Evolutionary conservation across 495 filamentous ascomycete genomes (phyloP), one percentile per base, ranked within the genome.

Genomic region (Xylaria bambusicola): DNA sequence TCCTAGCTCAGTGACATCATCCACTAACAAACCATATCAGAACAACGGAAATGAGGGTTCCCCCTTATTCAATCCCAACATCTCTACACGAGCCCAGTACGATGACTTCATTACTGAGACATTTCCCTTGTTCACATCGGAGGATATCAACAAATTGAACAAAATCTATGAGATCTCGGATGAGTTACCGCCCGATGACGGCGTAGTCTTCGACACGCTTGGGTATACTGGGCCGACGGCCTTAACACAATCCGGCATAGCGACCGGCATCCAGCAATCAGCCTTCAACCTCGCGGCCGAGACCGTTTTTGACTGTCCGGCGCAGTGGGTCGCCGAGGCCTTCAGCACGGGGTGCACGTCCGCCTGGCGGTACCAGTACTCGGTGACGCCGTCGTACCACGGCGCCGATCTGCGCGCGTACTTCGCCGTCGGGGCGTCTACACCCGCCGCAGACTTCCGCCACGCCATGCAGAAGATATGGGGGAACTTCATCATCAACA

Each of bases 311-410:
- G 73, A 76, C 61, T 89, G 85, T 61, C 83, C 85, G 0, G 75
- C 82, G 0, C 82, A 86, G 66, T 89, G 84, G 85, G 73, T 88
- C 35, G 84, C 82, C 8, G 77, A 82, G 27, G 84, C 83, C 15
- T 88, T 83, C 65, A 67, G 72, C 26, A 54, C 61, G 3, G 29
- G 53, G 49, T 60, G 66, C 10, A 67, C 72, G 23, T 60, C 71
- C 17, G 72, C 75, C 20, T 88, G 76, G 72, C 80, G 82, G 36
- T 88, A 87, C 61, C 80, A 88, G 68, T 88, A 83, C 67, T 84
- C 78, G n/a, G 79, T 85, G 1, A 80, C 81, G 0, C 76, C 80
- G 20, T 81, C 83, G 15, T 77, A 68, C n/a, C 85, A 88, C 71
- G 80, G 77, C 41, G 66, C 74, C 18, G 86, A 89, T 48, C 52